These are phyloP conservation scores for Pochonia chlamydosporia DNA, from an alignment of 2,329 filamentous ascomycete species.

Conservation along the genomic window DNA sequence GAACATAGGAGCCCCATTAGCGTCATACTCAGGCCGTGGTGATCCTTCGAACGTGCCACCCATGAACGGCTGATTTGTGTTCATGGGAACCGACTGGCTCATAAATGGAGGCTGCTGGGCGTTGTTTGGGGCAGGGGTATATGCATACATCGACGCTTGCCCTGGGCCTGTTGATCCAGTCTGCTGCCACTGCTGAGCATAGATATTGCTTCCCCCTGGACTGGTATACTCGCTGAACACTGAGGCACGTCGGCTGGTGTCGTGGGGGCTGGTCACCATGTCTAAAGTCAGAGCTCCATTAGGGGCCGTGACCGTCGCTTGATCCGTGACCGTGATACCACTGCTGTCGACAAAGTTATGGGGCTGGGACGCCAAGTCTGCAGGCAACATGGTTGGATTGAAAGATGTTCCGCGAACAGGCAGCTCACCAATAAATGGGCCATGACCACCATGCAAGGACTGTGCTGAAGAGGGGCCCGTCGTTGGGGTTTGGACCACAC, in stretches of 20 bases:
- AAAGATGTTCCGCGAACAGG: slow-evolving; percentile 37
- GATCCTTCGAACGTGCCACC: slow-evolving; percentile 27
- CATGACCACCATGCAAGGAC: slow-evolving; percentile 23
- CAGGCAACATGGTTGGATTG: slow-evolving; percentile 31
- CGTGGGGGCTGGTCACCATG: slow-evolving; percentile 39
- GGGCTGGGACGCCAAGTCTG: slow-evolving; percentile 35
- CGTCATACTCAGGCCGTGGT: slow-evolving; percentile 26
- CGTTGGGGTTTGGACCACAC: slow-evolving; percentile 28
- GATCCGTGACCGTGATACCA: slow-evolving; percentile 28
- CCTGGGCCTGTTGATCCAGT: slow-evolving; percentile 32
- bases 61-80: slow-evolving; percentile 27
- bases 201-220: slow-evolving; percentile 32
- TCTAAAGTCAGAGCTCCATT: slow-evolving; percentile 36
- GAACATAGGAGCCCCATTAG: slow-evolving; percentile 25
- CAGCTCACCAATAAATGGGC: slow-evolving; percentile 36
- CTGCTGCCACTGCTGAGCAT: slow-evolving; percentile 39
- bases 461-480: slow-evolving; percentile 30
- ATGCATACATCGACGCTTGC: slow-evolving; percentile 39
- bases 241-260: slow-evolving; percentile 39
- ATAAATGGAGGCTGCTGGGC: slow-evolving; percentile 25
- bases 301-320: slow-evolving; percentile 26
- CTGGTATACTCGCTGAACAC: slow-evolving; percentile 41
- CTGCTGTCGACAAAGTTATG: slow-evolving; percentile 34
- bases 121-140: slow-evolving; percentile 32
- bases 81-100: slow-evolving; percentile 24